A percentile compares a stretch with the other conserved stretches of the same genome.
Conservation (phyloP, 2,329 filamentous ascomycete species). For the Cladosporium sp. region DNA sequence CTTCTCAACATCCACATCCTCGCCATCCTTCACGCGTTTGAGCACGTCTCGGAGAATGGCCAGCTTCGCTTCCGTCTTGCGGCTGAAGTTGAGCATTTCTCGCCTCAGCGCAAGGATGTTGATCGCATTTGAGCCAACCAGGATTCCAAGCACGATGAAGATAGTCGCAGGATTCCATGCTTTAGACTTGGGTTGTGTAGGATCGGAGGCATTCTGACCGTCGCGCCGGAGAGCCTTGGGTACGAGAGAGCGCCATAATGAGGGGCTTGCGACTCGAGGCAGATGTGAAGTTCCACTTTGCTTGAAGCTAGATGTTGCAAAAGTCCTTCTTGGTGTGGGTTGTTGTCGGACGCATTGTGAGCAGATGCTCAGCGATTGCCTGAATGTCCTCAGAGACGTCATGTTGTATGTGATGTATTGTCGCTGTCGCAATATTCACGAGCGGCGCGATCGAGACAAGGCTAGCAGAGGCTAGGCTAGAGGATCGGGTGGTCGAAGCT, state of each 20-base stretch:
- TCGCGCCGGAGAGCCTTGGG: conserved; percentile 37
- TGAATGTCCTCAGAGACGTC: conserved; percentile 22
- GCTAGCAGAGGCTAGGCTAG: neutral
- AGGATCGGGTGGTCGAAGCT: conserved; percentile 15
- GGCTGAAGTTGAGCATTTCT: conserved; percentile 70
- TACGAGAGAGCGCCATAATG: conserved; percentile 41
- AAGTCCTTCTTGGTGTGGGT: conserved; percentile 3
- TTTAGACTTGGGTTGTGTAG: conserved; percentile 28
- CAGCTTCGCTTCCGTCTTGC: conserved; percentile 79
- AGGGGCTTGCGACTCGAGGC: conserved; percentile 38
- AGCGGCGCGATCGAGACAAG: neutral
- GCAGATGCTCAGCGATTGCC: conserved; percentile 21
- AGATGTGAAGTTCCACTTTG: conserved; percentile 29
- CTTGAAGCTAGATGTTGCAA: conserved; percentile 15
- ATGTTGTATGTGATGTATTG: conserved; percentile 17
- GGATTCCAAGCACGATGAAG: conserved; percentile 67
- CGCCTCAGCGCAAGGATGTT: conserved; percentile 83
- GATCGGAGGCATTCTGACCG: conserved; percentile 1
- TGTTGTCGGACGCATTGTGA: conserved; percentile 13
- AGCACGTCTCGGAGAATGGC: conserved; percentile 73
- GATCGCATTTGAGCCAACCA: conserved; percentile 95
- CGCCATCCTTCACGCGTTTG: conserved; percentile 68
- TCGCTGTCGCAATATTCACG: conserved; percentile 7
- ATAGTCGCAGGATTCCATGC: conserved; percentile 61
- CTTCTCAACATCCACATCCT: conserved; percentile 82